Evolutionary conservation across 306 rosid species (phyloP), one percentile per base, ranked within the genome.

Genomic region (Quercus gilva): DNA sequence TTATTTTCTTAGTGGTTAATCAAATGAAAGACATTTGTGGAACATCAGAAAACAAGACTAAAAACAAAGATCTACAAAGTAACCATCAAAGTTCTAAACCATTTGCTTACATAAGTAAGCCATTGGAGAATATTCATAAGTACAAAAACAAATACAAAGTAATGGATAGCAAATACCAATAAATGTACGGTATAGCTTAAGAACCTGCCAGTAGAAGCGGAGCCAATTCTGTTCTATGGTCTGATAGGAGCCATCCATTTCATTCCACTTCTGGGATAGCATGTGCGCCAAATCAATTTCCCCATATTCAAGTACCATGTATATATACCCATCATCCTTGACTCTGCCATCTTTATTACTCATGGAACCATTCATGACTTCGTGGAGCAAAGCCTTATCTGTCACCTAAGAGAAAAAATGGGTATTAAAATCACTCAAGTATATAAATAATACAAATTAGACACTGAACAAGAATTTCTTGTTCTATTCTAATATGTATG

Each of bases 221-320:
- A 92, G 98, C 99, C 99, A 95, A 77, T 95, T 95, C 69, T 91
- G 90, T 74, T 92, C 94, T 74, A 91, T 87, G 76, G 88, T 89
- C 85, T 85, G 84, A 29, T 89, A 74, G 76, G 74, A 55, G 53
- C 87, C 87, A 79, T 91, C 92, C 79, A 95, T 80, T 79, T 91
- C 94, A 82, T 90, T 95, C 99, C 97, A 95, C 85, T 92, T 91
- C 87, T 95, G 98, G 59, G 96, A 92, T 71, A 95, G 94, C 99
- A 95, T 95, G 88, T 91, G 99, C 81, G 99, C 99, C 85, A 95
- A 89, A 90, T 95, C 99, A 55, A 95, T 92, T 90, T 95, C 98
- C 55, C 99, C 99, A 74, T 95, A 92, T 85, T 95, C 99, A 67
- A 92, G 99, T 49, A 95, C 97, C 99, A 95, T 95, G 91, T 91